Base-by-base conservation (phyloP, 2,329 filamentous ascomycete genomes). In the Saccharata proteae region DNA sequence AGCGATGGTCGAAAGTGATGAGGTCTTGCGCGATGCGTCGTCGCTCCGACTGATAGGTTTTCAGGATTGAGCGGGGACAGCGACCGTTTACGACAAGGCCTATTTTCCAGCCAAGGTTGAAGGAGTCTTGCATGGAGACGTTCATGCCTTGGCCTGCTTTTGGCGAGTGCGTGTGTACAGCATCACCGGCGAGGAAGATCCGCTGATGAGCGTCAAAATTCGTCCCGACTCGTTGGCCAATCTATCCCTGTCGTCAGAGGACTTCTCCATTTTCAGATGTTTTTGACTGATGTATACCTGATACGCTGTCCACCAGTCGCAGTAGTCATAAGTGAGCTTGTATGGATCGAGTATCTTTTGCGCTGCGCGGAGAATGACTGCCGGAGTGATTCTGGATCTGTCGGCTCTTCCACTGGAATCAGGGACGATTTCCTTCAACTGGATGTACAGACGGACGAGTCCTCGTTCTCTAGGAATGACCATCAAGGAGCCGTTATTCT, bases 141-240 rank as follows among this genome's bases (percentile, higher is more conserved):
- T 82, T 82, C 75, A 81, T 80, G 9, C 77, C 77, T 45, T 80
- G 75, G 2, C 74, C 74, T 1, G 72, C 74, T 44, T 79, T 79
- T 13, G 74, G 74, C 11, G 54, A 60, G 41, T 68, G 64, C 3
- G 64, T 67, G 37, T 68, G 63, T 14, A 71, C 69, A 2, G 74
- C 77, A 49, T 81, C 78, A 2, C 78, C 79, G 0, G 76, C 74
- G 4, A 83, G 60, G 47, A 85, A 84, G 7, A 85, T 62, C 4
- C 75, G 64, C 15, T 68, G 62, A 9, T 59, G 52, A 5, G 61
- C 60, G 23, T 64, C 67, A 49, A 77, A 79, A 24, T 63, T 58
- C 1, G 61, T 64, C 4, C 68, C 71, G 0, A 79, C 66, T 5
- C 77, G 62, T 45, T 80, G 76, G 0, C 75, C 75, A 26, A 81